Evolutionary conservation across 2,329 filamentous ascomycete genomes (phyloP).

Genomic region (Byssothecium circinans): DNA sequence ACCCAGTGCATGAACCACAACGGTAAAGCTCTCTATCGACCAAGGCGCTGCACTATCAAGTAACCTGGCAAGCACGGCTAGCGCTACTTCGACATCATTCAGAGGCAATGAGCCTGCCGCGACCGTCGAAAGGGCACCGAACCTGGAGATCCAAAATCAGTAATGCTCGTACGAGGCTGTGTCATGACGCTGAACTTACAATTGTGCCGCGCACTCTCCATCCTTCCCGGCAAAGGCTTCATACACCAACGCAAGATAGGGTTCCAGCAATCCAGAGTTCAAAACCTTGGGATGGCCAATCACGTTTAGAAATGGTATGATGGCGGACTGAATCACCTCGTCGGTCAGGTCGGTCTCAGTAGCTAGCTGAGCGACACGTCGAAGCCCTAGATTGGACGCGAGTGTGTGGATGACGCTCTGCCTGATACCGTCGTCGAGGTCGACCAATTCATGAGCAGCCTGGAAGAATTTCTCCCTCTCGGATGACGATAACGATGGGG

Average conservation of each 20-base stretch:
- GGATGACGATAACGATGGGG: background rate
- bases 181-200: slow-evolving; percentile 20
- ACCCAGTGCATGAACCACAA: background rate
- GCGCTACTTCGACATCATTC: background rate
- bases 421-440: slow-evolving; percentile 4
- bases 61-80: background rate
- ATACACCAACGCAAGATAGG: slow-evolving; percentile 27
- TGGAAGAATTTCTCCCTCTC: slow-evolving; percentile 7
- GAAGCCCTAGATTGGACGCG: background rate
- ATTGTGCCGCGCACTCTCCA: slow-evolving; percentile 14
- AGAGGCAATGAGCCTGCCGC: background rate
- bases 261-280: slow-evolving; percentile 35
- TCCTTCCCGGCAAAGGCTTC: slow-evolving; percentile 31
- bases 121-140: background rate
- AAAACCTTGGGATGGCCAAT: slow-evolving; percentile 32
- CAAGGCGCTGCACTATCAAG: background rate
- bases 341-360: background rate
- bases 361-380: background rate
- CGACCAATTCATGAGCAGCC: slow-evolving; percentile 10
- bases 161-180: slow-evolving; percentile 2
- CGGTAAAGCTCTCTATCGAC: background rate
- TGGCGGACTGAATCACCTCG: background rate
- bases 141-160: background rate
- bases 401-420: slow-evolving; percentile 2
- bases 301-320: slow-evolving; percentile 15